Base-by-base conservation (phyloP, 2,329 filamentous ascomycete species). In the Teratosphaeria zuluensis region DNA sequence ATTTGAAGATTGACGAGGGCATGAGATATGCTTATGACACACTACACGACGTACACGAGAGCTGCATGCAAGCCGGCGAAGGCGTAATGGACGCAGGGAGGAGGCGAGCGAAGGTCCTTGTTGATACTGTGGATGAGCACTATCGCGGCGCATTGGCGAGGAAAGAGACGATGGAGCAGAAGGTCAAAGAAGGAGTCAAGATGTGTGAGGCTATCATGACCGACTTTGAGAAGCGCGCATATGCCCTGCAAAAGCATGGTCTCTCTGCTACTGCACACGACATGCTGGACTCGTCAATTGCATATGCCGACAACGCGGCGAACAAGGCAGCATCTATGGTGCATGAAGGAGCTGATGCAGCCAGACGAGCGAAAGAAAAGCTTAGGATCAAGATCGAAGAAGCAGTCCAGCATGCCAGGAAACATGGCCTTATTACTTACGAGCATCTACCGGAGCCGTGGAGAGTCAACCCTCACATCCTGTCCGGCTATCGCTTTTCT, bases 391-490 rank as follows among this genome's bases (percentile, higher is more conserved):
- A 86, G 7, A 78, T 99, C 30, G 89, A 95, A 67, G 88, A 94
- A 63, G 90, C 89, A 63, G 87, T 99, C 48, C 87, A 92, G 66
- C 81, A 83, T 57, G 92, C 94, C 12, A 84, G 87, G 65, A 86
- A 95, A 70, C 82, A 90, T 55, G 90, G 92, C 54, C 80, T 96
- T 14, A 88, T 99, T 65, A 82, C 83, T 61, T 99, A 97, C 75
- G 85, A 95, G 53, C 91, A 96, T 68, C 80, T 99, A 4, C 94
- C 94, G 1, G 79, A 88, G 42, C 94, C 94, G 0, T 99, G 94
- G 94, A 84, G 89, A 61, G 87, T 95, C 69, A 99, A 99, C 75
- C 91, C 92, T 1, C 90, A 99, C 75, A 97, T 99, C 70, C 80
- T 86, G 56, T 84, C 84, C 57, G 94, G 94, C 19, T 99, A 99